Evolutionary conservation across 176 grass and related monocot species (phyloP).

Genomic region (Echinochloa phyllopogon): DNA sequence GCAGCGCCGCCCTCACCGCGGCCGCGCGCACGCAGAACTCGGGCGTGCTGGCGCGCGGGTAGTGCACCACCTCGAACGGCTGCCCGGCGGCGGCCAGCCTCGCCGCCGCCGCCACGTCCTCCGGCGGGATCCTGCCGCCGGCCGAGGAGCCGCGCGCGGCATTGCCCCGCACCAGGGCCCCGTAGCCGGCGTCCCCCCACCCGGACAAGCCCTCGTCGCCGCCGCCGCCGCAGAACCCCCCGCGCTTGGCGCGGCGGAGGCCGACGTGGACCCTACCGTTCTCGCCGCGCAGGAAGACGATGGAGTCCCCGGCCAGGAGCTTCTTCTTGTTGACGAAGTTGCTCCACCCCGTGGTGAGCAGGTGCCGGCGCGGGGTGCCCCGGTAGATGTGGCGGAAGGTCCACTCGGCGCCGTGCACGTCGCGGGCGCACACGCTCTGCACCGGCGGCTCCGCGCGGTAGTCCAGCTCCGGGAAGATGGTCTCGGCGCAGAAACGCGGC

Average conservation of each 20-base stretch:
- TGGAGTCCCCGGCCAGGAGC: conserved; percentile 75
- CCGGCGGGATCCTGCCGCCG: conserved; percentile 55
- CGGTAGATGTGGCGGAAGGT: conserved; percentile 95
- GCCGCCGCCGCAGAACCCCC: conserved; percentile 29
- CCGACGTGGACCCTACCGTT: conserved; percentile 75
- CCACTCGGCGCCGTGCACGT: conserved; percentile 85
- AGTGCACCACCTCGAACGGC: conserved; percentile 79
- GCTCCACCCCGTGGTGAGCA: conserved; percentile 95
- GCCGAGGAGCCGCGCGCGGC: conserved; percentile 11
- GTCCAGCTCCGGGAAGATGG: conserved; percentile 87
- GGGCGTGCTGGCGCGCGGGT: conserved; percentile 74
- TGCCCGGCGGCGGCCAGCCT: conserved; percentile 62
- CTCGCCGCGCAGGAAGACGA: conserved; percentile 78
- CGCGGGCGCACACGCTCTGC: conserved; percentile 65
- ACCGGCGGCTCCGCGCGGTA: conserved; percentile 66
- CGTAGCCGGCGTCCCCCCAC: conserved; percentile 59
- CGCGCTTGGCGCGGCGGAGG: conserved; percentile 68
- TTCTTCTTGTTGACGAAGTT: conserved; percentile 86
- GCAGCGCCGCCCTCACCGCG: conserved; percentile 58
- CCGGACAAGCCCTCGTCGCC: conserved; percentile 42
- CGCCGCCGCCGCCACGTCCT: conserved; percentile 64
- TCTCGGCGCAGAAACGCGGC: conserved; percentile 83
- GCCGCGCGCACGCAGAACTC: conserved; percentile 68
- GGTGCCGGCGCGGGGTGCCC: conserved; percentile 86
- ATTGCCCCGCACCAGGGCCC: conserved; percentile 43